Evolutionary conservation across 2,329 filamentous ascomycete genomes (phyloP), one percentile per base, ranked within the genome.

Genomic region (Colletotrichum sp.): DNA sequence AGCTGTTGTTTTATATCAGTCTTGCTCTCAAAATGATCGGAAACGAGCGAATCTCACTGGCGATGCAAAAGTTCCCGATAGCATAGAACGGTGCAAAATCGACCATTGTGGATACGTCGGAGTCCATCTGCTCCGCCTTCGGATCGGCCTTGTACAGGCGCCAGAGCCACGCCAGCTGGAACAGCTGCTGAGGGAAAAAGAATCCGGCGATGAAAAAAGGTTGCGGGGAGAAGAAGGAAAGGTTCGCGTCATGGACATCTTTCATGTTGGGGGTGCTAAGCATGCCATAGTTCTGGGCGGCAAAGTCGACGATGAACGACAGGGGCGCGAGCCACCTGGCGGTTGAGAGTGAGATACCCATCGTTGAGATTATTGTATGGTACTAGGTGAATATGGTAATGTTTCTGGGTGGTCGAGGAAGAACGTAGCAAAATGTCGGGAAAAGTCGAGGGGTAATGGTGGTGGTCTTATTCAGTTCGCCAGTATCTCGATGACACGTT

Each of bases 121-220:
- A 72, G 62, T 85, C 84, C 55, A 84, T 87, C 77, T 30, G 75
- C 79, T 64, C 81, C 80, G 8, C 82, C 80, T 83, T 86, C 1
- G 85, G 81, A 65, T 88, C 84, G 10, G 89, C 83, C 68, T 86
- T 88, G 84, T 87, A 91, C 3, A 92, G 83, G 76, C 88, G 86
- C 83, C 89, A 92, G 7, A 92, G 82, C 90, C 90, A 92, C 4
- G 84, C 87, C 4, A 92, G 79, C 81, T 92, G 90, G 80, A 92
- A 88, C 6, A 92, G 79, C 80, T 92, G 90, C 80, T 92, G 90
- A 0, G 90, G 90, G 81, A 91, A 90, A 85, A 92, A 92, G 84
- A 92, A 92, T 18, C 84, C 89, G 0, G 84, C 90, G 76, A 92
- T 91, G 82, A 91, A 91, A 79, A 86, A 90, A 1, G 90, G 90